Base-by-base conservation (phyloP, 768 basidiomycete species). In the Mycena sanguinolenta region DNA sequence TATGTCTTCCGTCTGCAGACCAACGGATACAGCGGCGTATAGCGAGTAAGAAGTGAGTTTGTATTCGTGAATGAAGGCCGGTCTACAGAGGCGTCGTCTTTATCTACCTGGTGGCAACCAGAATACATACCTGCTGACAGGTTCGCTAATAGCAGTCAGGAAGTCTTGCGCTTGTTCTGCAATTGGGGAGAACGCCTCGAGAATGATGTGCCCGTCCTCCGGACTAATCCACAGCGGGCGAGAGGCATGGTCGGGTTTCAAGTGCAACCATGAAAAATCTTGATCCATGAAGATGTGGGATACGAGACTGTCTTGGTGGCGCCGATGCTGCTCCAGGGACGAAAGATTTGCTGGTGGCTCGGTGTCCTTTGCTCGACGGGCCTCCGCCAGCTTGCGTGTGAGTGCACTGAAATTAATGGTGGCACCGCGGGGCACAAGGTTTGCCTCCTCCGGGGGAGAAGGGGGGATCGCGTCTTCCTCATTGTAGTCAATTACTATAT, bases 91-190 rank as follows among this genome's bases (percentile, higher is more conserved):
- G 63, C 75, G 74, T 63, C 64, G 71, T 74, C 52, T 69, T 70
- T 79, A 81, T 69, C 77, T 82, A 84, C 82, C 30, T 69, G 65
- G 50, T n/a, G 62, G 65, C 34, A 60, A 44, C 42, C 21, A 68
- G 60, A 54, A 64, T 76, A 85, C 94, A 81, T 82, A 97, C 96
- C 96, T 92, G 87, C 96, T 98, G 77, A 99, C 96, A 75, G 98
- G 98, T 82, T 99, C 98, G 76, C 95, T 95, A 58, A 99, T 99
- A 44, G 98, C 97, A 52, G 97, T 95, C 53, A 99, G 87, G 77
- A 99, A 99, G 78, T 99, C 98, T 81, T 99, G 98, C 4, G 98
- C 98, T 81, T 97, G 96, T 77, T 97, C 96, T 25, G 97, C 97
- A 71, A 99, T 96, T 5, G 98, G 96, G 27, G 95, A 96, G 80